Evolutionary conservation across 495 filamentous ascomycete genomes (phyloP), one percentile per base, ranked within the genome.

Genomic region (Hypomontagnella monticulosa): DNA sequence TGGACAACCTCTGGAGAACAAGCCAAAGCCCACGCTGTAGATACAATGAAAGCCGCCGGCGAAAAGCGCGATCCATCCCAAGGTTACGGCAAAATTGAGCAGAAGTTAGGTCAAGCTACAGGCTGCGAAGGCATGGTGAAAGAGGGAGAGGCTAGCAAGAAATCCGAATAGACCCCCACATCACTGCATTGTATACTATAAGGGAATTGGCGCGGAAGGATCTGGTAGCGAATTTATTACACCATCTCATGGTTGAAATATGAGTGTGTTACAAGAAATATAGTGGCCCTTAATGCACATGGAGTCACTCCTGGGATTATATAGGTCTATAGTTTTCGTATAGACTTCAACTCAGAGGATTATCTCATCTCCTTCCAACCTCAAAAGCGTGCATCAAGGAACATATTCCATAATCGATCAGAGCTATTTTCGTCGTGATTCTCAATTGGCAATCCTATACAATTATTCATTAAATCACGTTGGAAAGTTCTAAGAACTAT

Each of bases 101-200:
- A 82, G 75, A 71, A 78, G 19, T 70, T 79, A 0, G 80, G 80
- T 6, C 59, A 75, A 60, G 57, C 72, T 14, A 75, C 75, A 1
- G 80, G 80, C 0, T 83, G 80, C 51, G 77, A 79, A 69, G 80
- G 80, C 4, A 83, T 82, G 80, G 57, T 66, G 48, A 63, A 78
- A 27, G 80, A 82, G 59, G 80, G 80, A 2, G 73, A 62, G 6
- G 76, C 74, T 5, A 81, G 79, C 56, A 69, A 68, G 38, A 73
- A 52, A 23, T 52, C 68, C 32, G 64, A 67, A 15, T 59, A 53
- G 10, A 44, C n/a, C n/a, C n/a, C n/a, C 36, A 61, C 3, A 38
- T 38, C 27, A 47, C 11, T 2, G 14, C 12, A 42, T 18, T 5
- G 8, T 50, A 36, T 41, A 54, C 5, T 2, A 48, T 4, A n/a